phyloP scores from a whole-genome alignment of 2,329 filamentous ascomycete species.

The Claviceps cyperi region DNA sequence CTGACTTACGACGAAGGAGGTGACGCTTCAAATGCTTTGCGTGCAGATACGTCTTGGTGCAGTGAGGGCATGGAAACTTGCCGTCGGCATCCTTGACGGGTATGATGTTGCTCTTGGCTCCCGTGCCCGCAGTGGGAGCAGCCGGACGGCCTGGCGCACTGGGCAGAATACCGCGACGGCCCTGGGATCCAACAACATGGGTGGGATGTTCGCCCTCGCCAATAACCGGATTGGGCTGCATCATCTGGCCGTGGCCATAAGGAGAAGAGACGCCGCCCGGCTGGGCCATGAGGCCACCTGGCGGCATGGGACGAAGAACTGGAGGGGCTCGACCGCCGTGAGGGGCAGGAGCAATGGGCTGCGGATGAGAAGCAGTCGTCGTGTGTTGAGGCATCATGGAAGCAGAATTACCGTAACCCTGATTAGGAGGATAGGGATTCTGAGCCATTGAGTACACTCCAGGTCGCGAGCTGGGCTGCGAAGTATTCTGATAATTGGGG shows the following conservation, averaged over 20 bases:
- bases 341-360: slow-evolving; percentile 63
- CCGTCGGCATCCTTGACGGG: slow-evolving; percentile 93
- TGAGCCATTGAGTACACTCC: slow-evolving; percentile 41
- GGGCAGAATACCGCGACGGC: slow-evolving; percentile 77
- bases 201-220: slow-evolving; percentile 54
- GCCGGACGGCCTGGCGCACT: slow-evolving; percentile 78
- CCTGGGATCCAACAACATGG: slow-evolving; percentile 90
- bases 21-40: slow-evolving; percentile 96
- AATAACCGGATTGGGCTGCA: slow-evolving; percentile 41
- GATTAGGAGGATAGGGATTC: slow-evolving; percentile 39
- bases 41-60: slow-evolving; percentile 95
- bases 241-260: slow-evolving; percentile 43
- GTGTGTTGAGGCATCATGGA: slow-evolving; percentile 54
- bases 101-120: slow-evolving; percentile 66
- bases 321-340: slow-evolving; percentile 40
- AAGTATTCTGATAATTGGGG: slow-evolving; percentile 35
- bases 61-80: slow-evolving; percentile 96
- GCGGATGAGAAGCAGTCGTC: slow-evolving; percentile 53
- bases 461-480: slow-evolving; percentile 32
- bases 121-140: slow-evolving; percentile 55
- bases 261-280: slow-evolving; percentile 38
- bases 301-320: slow-evolving; percentile 55
- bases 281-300: slow-evolving; percentile 48
- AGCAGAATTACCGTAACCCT: slow-evolving; percentile 40
- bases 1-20: slow-evolving; percentile 77